Percentiles rank a stretch among this genome's conserved stretches.
Evolutionary conservation across 768 basidiomycete genomes (phyloP).

Genomic region (Russula sp.): DNA sequence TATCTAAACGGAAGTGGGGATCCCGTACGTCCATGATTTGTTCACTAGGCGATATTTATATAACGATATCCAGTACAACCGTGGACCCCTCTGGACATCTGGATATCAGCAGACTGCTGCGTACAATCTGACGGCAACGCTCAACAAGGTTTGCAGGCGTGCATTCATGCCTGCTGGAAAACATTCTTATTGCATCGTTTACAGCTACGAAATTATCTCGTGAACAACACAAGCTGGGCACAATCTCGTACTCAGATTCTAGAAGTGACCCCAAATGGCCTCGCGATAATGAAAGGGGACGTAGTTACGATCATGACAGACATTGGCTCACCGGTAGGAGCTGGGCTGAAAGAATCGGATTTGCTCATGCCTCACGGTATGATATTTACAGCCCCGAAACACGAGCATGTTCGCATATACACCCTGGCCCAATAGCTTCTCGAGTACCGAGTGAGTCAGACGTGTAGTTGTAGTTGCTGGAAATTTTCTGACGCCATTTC

Average conservation of each 20-base stretch:
- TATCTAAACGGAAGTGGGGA: conserved; percentile 54
- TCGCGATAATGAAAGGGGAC: conserved; percentile 60
- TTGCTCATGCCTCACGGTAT: background rate
- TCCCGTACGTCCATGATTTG: conserved; percentile 40
- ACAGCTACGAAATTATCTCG: conserved; percentile 59
- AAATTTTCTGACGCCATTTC: conserved; percentile 3
- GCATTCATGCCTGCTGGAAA: background rate
- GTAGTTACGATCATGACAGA: conserved; percentile 60
- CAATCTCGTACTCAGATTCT: conserved; percentile 46
- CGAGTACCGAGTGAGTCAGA: conserved; percentile 49
- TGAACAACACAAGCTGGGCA: conserved; percentile 46
- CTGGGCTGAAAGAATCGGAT: background rate
- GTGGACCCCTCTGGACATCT: conserved; percentile 71
- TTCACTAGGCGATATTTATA: conserved; percentile 2
- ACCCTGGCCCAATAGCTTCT: conserved; percentile 40
- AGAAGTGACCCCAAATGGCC: conserved; percentile 39
- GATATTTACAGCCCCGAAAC: conserved; percentile 43
- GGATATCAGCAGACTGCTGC: conserved; percentile 50
- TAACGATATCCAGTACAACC: conserved; percentile 45
- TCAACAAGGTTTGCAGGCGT: conserved; percentile 44
- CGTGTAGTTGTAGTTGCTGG: background rate
- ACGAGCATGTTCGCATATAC: conserved; percentile 52
- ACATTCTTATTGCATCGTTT: background rate
- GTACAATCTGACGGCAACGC: conserved; percentile 49
- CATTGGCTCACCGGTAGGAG: conserved; percentile 61